Evolutionary conservation across 768 basidiomycete species (phyloP).

Genomic region (Flagelloscypha sp.): DNA sequence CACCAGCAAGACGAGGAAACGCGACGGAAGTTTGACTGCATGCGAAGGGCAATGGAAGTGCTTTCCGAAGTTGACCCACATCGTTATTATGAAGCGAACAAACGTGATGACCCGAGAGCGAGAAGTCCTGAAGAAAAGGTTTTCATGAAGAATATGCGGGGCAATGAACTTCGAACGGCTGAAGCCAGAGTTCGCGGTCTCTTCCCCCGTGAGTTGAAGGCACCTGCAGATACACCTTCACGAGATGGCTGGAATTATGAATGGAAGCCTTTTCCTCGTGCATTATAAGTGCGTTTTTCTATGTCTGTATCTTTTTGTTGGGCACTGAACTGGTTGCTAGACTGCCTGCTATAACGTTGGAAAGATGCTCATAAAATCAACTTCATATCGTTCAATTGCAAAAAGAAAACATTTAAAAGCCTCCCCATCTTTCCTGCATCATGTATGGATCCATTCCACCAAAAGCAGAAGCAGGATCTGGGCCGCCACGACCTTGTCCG

Average conservation of each 20-base stretch:
- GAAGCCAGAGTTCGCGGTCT: conserved; percentile 75
- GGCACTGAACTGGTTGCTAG: conserved; percentile 5
- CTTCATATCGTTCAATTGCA: conserved; percentile 14
- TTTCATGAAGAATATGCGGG: conserved; percentile 52
- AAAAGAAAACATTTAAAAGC: conserved; percentile 9
- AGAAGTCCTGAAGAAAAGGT: conserved; percentile 50
- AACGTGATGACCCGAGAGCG: conserved; percentile 63
- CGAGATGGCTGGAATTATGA: conserved; percentile 79
- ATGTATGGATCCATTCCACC: neutral
- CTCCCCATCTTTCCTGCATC: conserved; percentile 31
- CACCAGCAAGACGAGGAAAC: conserved; percentile 62
- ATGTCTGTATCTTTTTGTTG: neutral
- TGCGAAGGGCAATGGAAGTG: conserved; percentile 81
- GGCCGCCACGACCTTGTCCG: conserved; percentile 22
- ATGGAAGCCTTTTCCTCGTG: conserved; percentile 63
- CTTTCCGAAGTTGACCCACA: conserved; percentile 41
- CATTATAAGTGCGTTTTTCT: conserved; percentile 24
- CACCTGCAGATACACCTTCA: conserved; percentile 81
- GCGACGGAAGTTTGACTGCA: conserved; percentile 68
- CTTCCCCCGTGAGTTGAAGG: conserved; percentile 80
- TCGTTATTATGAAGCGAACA: conserved; percentile 66
- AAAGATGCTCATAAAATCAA: conserved; percentile 15
- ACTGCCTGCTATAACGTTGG: conserved; percentile 1
- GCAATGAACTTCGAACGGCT: conserved; percentile 57
- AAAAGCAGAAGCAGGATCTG: conserved; percentile 12